Conservation (phyloP, 2,329 filamentous ascomycete species). For the Akanthomyces lecanii region DNA sequence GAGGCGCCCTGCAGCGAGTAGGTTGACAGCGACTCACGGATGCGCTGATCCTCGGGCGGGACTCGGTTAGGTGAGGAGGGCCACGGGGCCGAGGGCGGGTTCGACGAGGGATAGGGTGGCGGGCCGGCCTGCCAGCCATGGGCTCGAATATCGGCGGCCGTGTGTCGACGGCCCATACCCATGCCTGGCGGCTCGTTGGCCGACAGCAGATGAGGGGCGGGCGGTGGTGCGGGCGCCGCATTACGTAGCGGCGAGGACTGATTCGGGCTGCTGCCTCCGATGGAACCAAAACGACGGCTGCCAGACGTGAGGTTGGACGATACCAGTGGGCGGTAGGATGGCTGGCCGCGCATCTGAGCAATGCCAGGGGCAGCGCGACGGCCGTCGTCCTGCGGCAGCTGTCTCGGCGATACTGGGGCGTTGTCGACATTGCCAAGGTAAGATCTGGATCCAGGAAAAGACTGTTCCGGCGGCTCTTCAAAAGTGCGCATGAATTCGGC, state of each 20-base stretch:
- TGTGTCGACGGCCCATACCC: conserved; percentile 79
- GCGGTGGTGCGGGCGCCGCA: conserved; percentile 60
- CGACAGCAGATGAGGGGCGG: conserved; percentile 61
- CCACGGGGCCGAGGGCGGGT: conserved; percentile 48
- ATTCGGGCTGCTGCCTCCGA: conserved; percentile 64
- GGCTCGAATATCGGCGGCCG: conserved; percentile 90
- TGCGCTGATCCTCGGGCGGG: conserved; percentile 49
- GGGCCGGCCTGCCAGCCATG: conserved; percentile 67
- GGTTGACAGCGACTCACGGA: conserved; percentile 52
- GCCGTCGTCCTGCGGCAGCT: conserved; percentile 79
- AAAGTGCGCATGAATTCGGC: conserved; percentile 52
- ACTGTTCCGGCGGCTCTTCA: conserved; percentile 64
- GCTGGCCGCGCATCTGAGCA: conserved; percentile 53
- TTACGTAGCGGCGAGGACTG: conserved; percentile 73
- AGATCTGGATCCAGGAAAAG: conserved; percentile 61
- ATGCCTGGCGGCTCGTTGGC: conserved; percentile 59
- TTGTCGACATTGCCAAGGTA: conserved; percentile 68
- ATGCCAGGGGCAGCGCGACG: conserved; percentile 69
- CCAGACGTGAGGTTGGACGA: conserved; percentile 77
- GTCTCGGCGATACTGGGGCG: conserved; percentile 80
- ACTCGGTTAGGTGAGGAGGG: conserved; percentile 51
- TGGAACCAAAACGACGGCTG: conserved; percentile 79
- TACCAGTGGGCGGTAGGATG: conserved; percentile 71
- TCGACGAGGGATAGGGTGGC: conserved; percentile 61
- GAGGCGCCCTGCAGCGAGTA: conserved; percentile 47